Evolutionary conservation across 73 alveolate genomes (phyloP).

Genomic region (Stentor roeselii): DNA sequence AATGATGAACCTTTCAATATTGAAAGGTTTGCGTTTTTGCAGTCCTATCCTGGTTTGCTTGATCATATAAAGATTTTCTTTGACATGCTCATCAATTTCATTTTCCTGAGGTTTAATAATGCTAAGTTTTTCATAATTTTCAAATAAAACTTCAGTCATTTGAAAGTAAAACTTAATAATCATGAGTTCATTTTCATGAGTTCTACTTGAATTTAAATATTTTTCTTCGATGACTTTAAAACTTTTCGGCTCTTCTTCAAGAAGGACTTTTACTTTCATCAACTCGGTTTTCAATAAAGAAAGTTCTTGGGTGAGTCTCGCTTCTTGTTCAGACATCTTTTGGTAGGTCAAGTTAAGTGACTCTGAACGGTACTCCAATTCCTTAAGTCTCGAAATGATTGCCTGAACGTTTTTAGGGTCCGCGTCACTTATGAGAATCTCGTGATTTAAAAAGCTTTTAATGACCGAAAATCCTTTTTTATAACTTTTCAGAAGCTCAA

Average conservation of each 20-base stretch:
- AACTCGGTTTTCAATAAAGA: background rate
- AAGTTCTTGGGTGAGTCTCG: background rate
- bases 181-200: background rate
- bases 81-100: background rate
- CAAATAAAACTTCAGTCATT: background rate
- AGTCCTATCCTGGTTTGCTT: background rate
- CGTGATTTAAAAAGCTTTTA: background rate
- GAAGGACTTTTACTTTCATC: background rate
- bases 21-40: background rate
- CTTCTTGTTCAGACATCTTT: background rate
- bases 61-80: no score
- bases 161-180: background rate
- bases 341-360: background rate
- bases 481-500: no score
- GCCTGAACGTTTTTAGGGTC: background rate
- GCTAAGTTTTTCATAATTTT: background rate
- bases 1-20: background rate
- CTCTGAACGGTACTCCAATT: background rate
- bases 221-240: background rate
- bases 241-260: background rate
- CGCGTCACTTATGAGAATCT: background rate
- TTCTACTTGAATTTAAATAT: no score
- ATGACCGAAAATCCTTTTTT: no score
- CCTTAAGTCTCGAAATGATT: background rate
- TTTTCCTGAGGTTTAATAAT: background rate